A percentile compares a stretch with the other conserved stretches of the same genome.
Conservation (phyloP, 192 early-diverging fungal species). For the Entomortierella chlamydospora region DNA sequence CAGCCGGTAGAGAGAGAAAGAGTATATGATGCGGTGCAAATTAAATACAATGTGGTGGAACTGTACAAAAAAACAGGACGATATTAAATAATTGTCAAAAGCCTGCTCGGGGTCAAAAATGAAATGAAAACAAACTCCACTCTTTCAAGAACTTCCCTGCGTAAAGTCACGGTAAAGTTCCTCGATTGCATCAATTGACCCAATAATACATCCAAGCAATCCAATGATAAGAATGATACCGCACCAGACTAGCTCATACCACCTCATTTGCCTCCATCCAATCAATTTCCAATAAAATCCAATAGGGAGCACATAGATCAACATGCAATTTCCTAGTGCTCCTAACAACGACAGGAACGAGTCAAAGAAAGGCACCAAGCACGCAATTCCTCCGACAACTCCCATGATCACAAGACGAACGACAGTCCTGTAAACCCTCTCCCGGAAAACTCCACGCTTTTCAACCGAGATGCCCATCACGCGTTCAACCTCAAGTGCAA, state of each 20-base stretch:
- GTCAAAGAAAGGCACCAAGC: constrained; percentile 69
- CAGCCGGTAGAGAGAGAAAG: no score
- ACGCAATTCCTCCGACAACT: constrained; percentile 53
- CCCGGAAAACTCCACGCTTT: constrained; percentile 39
- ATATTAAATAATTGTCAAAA: no score
- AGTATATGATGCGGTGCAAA: no score
- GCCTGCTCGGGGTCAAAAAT: no score
- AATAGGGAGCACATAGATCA: constrained; percentile 70
- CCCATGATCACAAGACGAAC: constrained; percentile 62
- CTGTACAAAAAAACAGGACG: background rate
- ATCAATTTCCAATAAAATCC: constrained; percentile 61
- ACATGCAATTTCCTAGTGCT: constrained; percentile 62
- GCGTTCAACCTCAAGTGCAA: constrained; percentile 71
- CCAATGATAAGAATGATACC: constrained; percentile 55
- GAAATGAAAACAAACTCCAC: no score
- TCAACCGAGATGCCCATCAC: constrained; percentile 58
- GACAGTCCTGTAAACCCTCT: constrained; percentile 56
- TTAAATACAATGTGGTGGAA: no score
- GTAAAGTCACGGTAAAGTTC: constrained; percentile 63
- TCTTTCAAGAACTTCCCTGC: constrained; percentile 2
- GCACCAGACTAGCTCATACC: constrained; percentile 54
- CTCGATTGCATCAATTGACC: constrained; percentile 71
- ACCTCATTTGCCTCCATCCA: constrained; percentile 57
- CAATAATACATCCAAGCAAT: constrained; percentile 71
- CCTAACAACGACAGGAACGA: constrained; percentile 72